phyloP scores from a whole-genome alignment of 257 asterid genomes.

The Datura wrightii region DNA sequence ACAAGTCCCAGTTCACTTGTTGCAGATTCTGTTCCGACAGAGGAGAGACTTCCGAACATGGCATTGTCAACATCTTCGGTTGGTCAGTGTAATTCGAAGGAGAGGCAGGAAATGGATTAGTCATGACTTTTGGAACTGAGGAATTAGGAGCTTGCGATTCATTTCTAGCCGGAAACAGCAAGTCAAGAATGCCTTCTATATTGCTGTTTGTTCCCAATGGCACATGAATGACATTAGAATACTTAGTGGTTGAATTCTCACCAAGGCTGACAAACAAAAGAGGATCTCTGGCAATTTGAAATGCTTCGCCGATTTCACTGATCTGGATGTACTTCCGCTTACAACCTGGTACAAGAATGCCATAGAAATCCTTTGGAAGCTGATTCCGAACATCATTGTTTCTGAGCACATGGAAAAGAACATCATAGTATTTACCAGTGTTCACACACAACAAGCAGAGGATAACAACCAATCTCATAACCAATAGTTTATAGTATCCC shows the following conservation, averaged over 20 bases:
- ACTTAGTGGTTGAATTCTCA: background rate
- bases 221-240: constrained; percentile 50
- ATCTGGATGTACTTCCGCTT: background rate
- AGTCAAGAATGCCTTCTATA: constrained; percentile 41
- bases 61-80: background rate
- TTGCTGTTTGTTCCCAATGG: constrained; percentile 37
- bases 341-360: constrained; percentile 35
- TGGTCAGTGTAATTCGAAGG: background rate
- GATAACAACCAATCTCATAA: constrained; percentile 52
- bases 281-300: constrained; percentile 55
- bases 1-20: constrained; percentile 42
- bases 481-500: constrained; percentile 43
- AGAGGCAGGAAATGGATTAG: background rate
- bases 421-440: constrained; percentile 34
- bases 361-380: constrained; percentile 49
- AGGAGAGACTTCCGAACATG: constrained; percentile 16
- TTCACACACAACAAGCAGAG: constrained; percentile 55
- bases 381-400: constrained; percentile 26
- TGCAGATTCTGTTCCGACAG: background rate
- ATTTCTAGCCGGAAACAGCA: constrained; percentile 43
- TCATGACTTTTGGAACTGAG: background rate
- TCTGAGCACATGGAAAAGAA: constrained; percentile 28
- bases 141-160: background rate
- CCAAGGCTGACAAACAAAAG: constrained; percentile 44
- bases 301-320: constrained; percentile 49